These are phyloP conservation scores for Agarophyton chilense DNA, from an alignment of 23 red algal species.

Conservation along the genomic window DNA sequence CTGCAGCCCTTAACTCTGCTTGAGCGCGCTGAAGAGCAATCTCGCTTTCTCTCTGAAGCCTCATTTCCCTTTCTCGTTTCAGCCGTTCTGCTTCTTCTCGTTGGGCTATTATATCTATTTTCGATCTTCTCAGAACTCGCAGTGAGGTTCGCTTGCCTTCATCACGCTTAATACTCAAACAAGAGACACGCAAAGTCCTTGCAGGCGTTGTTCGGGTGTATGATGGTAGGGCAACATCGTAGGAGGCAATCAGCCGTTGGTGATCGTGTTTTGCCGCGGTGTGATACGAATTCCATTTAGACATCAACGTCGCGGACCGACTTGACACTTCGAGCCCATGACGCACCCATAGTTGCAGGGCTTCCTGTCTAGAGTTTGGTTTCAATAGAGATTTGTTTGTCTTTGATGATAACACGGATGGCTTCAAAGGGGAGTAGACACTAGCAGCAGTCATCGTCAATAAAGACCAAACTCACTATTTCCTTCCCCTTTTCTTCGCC, in stretches of 20 bases:
- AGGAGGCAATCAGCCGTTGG: not conserved
- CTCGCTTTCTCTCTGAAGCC: not conserved
- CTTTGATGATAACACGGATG: not conserved
- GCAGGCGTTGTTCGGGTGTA: not conserved
- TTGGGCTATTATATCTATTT: conserved; percentile 1
- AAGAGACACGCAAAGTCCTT: not conserved
- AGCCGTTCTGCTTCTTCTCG: not conserved
- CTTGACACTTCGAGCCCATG: conserved; percentile 38
- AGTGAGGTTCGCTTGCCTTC: not conserved
- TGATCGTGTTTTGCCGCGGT: conserved; percentile 1
- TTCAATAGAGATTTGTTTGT: not conserved
- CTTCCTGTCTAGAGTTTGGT: not conserved
- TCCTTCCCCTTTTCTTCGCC: too few species aligned
- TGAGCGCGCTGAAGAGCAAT: not conserved
- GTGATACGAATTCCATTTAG: conserved; percentile 4
- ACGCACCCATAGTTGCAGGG: conserved; percentile 52
- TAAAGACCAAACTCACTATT: not conserved
- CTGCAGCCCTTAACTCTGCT: not conserved
- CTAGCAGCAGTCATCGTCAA: not conserved
- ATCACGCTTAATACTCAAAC: not conserved
- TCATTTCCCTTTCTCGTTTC: not conserved
- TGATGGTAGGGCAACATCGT: not conserved
- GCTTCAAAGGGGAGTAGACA: not conserved
- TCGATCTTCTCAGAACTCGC: not conserved
- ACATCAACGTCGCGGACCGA: conserved; percentile 38